Base-by-base conservation (phyloP, 805 yeast species). In the Brettanomyces anomalus region DNA sequence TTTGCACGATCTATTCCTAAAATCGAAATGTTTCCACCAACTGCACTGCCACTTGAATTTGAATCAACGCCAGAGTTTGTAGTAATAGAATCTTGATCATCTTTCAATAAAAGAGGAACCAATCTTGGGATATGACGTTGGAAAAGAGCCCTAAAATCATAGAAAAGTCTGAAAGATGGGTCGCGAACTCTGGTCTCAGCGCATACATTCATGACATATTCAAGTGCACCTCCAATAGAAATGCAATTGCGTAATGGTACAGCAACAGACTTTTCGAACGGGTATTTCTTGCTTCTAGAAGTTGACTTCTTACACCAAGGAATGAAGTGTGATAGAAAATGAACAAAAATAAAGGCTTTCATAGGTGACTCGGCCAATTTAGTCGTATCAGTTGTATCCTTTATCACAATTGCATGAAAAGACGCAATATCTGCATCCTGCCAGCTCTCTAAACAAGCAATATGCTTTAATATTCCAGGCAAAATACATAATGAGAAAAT, bases 71-170 rank as follows among this genome's bases (percentile, higher is more conserved):
- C 15, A 17, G 16, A 8, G 36, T 13, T 17, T 53, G 59, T 7
- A 15, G 15, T n/a, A 13, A 8, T 66, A 11, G 16, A 3, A 7
- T 10, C 15, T 47, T 73, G 74, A 20, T 68, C 56, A 52, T 79
- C 84, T 30, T 68, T 52, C 33, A 83, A 60, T 50, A 76, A 74
- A 19, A 65, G 61, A 1, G 85, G 78, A 2, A 61, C 47, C 39
- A 81, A 59, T 46, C 70, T 66, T 3, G 93, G 90, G 15, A 79
- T 66, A 43, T 79, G 81, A 42, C 71, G 76, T 52, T 85, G 88
- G 34, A 85, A 64, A 28, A 83, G 62, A 0, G 82, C 66, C 53
- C 87, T 72, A 43, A 82, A 72, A 49, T 83, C 85, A 54, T 79
- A 84, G 34, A 79, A 71, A 15, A 56, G 60, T 32, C 46, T 49